Percentiles rank a stretch among this genome's conserved stretches.
Evolutionary conservation across 2,329 filamentous ascomycete genomes (phyloP).

Genomic region (Talaromyces funiculosus): DNA sequence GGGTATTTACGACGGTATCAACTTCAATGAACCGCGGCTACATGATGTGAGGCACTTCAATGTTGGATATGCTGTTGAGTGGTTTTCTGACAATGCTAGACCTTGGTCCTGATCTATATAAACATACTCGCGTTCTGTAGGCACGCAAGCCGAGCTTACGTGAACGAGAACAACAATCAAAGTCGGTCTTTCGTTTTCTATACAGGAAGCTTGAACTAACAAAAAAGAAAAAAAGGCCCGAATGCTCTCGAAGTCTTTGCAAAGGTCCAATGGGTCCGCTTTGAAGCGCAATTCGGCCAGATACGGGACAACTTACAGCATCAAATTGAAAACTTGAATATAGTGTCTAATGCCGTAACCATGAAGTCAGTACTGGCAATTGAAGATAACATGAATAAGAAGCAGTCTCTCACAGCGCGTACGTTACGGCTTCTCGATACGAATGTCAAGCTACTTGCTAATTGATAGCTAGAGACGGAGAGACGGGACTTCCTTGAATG

Average conservation of each 20-base stretch:
- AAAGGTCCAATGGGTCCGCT: constrained; percentile 12
- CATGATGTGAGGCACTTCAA: neutral
- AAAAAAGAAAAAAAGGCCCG: neutral
- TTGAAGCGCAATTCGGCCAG: constrained; percentile 14
- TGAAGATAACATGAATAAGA: neutral
- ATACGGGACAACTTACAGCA: constrained; percentile 9
- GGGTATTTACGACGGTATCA: neutral
- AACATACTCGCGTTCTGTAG: constrained; percentile 12
- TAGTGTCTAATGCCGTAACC: neutral
- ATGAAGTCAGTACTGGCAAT: constrained; percentile 8
- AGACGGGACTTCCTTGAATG: constrained; percentile 11
- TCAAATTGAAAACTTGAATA: constrained; percentile 2
- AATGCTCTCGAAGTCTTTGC: constrained; percentile 1
- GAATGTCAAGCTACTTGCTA: neutral
- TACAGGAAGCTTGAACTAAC: neutral
- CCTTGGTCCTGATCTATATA: constrained; percentile 8
- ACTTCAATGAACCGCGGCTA: neutral
- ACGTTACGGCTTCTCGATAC: neutral
- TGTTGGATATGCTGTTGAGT: neutral
- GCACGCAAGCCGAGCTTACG: constrained; percentile 2
- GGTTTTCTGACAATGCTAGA: neutral
- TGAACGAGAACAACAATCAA: neutral
- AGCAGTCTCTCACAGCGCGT: neutral
- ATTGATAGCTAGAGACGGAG: neutral
- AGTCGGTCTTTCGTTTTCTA: neutral